phyloP scores from a whole-genome alignment of 257 asterid genomes.

The Nicotiana obtusifolia region DNA sequence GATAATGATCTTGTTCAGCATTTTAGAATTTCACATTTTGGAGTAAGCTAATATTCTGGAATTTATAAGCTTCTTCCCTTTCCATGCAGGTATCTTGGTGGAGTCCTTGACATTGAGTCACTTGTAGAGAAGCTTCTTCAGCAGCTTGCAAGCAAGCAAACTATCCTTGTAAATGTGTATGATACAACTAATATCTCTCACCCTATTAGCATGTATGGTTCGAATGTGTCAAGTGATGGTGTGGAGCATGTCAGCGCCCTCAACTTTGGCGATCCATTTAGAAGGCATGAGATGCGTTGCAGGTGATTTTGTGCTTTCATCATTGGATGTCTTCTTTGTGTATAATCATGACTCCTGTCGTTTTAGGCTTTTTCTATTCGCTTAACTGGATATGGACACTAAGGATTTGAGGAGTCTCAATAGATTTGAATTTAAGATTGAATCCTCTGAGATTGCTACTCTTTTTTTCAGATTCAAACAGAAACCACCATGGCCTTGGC shows the following conservation, averaged over 20 bases:
- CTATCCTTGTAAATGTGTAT: slow-evolving; percentile 82
- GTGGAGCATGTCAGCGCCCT: slow-evolving; percentile 60
- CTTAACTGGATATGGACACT: background rate
- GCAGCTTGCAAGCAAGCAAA: slow-evolving; percentile 95
- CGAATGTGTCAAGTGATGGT: slow-evolving; percentile 45
- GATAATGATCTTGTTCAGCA: background rate
- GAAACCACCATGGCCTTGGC: slow-evolving; percentile 90
- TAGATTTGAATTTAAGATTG: background rate
- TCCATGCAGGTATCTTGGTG: slow-evolving; percentile 86
- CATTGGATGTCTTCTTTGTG: background rate
- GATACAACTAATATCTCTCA: slow-evolving; percentile 65
- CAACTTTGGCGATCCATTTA: slow-evolving; percentile 90
- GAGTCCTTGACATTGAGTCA: slow-evolving; percentile 91
- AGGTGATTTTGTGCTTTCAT: slow-evolving; percentile 35
- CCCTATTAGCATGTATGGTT: slow-evolving; percentile 92
- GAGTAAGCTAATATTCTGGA: background rate
- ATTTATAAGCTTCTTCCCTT: slow-evolving; percentile 11
- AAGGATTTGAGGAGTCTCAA: background rate
- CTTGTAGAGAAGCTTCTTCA: slow-evolving; percentile 96
- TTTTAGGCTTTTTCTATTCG: background rate
- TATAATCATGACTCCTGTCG: background rate
- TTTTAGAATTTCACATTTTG: background rate
- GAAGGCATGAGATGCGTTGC: slow-evolving; percentile 99
- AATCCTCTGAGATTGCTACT: background rate
- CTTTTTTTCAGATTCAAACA: slow-evolving; percentile 70